Evolutionary conservation across 2,329 filamentous ascomycete species (phyloP).

Genomic region (Neonectria punicea): DNA sequence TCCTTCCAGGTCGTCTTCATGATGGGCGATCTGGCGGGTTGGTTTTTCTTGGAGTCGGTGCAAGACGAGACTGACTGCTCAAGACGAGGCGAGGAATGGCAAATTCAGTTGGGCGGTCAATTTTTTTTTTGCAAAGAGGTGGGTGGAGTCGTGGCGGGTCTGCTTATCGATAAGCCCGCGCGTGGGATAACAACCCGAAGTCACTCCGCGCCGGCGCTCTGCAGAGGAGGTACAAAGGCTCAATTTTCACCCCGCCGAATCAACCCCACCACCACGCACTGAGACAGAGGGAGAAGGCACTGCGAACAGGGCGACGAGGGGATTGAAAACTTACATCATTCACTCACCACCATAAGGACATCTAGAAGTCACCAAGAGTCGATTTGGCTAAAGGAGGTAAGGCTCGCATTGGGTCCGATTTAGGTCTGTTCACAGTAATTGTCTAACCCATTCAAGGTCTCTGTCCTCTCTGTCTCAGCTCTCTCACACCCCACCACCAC

Average conservation of each 20-base stretch:
- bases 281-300: background rate
- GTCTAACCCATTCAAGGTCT: background rate
- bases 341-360: constrained; percentile 5
- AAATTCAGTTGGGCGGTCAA: constrained; percentile 46
- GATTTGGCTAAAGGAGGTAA: background rate
- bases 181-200: constrained; percentile 15
- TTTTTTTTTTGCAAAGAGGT: constrained; percentile 46
- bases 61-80: constrained; percentile 1
- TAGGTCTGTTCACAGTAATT: background rate
- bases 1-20: constrained; percentile 77
- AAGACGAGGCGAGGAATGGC: constrained; percentile 20
- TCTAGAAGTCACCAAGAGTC: background rate
- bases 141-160: constrained; percentile 35
- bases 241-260: constrained; percentile 30
- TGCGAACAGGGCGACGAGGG: background rate
- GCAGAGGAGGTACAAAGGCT: constrained; percentile 9
- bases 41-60: background rate
- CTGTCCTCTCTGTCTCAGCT: background rate
- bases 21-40: constrained; percentile 48
- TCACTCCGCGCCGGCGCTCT: constrained; percentile 19
- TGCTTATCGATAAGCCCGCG: constrained; percentile 41
- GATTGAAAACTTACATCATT: background rate
- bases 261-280: background rate
- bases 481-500: background rate
- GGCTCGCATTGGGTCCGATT: background rate